Evolutionary conservation across 495 filamentous ascomycete species (phyloP).

Genomic region (Neurospora sp.): DNA sequence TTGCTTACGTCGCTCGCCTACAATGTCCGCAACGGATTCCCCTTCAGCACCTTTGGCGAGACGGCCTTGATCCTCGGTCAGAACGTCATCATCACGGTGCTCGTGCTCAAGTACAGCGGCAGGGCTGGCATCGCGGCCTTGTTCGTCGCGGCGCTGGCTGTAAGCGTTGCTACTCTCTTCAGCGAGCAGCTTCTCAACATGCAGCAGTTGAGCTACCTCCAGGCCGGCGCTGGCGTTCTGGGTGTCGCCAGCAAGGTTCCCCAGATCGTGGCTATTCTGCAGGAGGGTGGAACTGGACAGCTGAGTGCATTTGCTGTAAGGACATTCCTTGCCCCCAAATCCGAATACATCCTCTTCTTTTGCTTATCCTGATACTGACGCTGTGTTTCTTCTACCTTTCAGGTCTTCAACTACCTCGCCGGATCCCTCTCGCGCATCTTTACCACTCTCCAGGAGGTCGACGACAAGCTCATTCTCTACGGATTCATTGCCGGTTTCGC

Average conservation of each 20-base stretch:
- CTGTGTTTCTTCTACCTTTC: neutral
- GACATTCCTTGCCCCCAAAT: conserved; percentile 7
- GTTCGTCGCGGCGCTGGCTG: conserved; percentile 67
- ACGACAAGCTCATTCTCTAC: conserved; percentile 89
- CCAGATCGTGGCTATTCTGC: conserved; percentile 78
- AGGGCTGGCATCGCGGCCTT: conserved; percentile 49
- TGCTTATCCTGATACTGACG: neutral
- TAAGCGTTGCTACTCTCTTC: conserved; percentile 57
- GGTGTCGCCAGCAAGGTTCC: conserved; percentile 83
- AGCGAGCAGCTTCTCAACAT: conserved; percentile 55
- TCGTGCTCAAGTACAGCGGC: conserved; percentile 74
- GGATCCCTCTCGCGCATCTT: conserved; percentile 91
- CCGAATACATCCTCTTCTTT: neutral
- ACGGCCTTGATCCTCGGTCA: conserved; percentile 82
- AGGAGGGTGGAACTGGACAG: conserved; percentile 82
- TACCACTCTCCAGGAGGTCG: conserved; percentile 91
- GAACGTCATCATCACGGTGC: conserved; percentile 74
- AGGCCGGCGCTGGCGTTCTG: conserved; percentile 75
- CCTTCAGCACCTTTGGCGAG: conserved; percentile 94
- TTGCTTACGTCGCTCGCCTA: conserved; percentile 84
- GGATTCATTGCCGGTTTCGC: conserved; percentile 81
- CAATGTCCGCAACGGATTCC: conserved; percentile 79
- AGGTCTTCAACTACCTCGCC: conserved; percentile 97
- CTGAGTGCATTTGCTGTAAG: conserved; percentile 91
- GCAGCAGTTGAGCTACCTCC: conserved; percentile 61